phyloP scores from a whole-genome alignment of 768 basidiomycete species.

The Kwoniella shandongensis region DNA sequence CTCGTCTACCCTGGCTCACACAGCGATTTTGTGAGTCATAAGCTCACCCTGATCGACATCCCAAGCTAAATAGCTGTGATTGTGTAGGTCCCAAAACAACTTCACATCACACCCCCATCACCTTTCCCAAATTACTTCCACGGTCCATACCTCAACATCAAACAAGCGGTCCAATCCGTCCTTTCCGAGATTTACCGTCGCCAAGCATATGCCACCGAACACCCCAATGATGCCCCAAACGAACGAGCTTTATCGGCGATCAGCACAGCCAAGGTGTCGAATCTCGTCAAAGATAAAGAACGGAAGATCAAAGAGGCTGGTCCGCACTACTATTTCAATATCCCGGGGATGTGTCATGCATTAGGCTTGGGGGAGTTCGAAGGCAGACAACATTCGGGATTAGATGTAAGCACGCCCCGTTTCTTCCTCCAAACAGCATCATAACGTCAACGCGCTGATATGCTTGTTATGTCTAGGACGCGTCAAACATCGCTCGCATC shows the following conservation, averaged over 20 bases:
- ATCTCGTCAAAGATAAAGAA: conserved; percentile 22
- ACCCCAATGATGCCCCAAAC: conserved; percentile 24
- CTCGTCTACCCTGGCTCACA: too few species aligned
- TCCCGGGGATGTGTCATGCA: conserved; percentile 66
- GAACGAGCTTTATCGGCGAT: conserved; percentile 18
- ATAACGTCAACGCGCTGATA: too few species aligned
- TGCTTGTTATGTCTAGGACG: too few species aligned
- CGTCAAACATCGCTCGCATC: conserved; percentile 82
- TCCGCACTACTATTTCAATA: conserved; percentile 28
- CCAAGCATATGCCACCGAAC: conserved; percentile 18
- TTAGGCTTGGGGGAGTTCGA: conserved; percentile 73
- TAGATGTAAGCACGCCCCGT: conserved; percentile 90
- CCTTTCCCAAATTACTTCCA: conserved; percentile 43
- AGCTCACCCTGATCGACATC: too few species aligned
- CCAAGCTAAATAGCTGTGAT: too few species aligned
- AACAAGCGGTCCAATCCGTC: conserved; percentile 46
- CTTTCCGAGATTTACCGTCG: conserved; percentile 39
- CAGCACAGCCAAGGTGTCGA: conserved; percentile 19
- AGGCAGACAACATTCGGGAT: conserved; percentile 82
- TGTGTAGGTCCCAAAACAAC: conserved; percentile 49
- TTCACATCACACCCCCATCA: conserved; percentile 46
- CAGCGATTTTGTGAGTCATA: conserved; percentile 46
- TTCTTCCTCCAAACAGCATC: too few species aligned
- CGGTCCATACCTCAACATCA: conserved; percentile 49
- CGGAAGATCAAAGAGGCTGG: conserved; percentile 25